These are phyloP conservation scores for Plasmopara halstedii DNA, from an alignment of 352 stramenopile genomes.

Conservation along the genomic window DNA sequence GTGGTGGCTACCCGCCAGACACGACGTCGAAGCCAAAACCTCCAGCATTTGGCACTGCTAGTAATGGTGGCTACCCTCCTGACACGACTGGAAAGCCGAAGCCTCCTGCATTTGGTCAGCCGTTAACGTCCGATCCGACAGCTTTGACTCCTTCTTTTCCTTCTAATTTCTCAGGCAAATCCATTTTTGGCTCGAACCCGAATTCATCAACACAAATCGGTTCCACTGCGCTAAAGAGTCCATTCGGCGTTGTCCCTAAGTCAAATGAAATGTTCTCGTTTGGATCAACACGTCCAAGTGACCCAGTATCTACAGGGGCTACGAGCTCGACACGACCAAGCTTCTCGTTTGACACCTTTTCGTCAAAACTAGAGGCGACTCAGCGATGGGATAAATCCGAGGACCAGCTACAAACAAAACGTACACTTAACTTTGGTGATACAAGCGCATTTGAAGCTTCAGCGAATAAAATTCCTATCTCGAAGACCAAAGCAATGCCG, in stretches of 20 bases:
- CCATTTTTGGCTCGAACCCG: conserved; percentile 14
- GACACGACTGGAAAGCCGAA: too few species aligned
- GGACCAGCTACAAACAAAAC: conserved; percentile 15
- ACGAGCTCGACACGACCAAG: conserved; percentile 10
- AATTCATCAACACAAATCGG: neutral
- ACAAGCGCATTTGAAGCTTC: conserved; percentile 7
- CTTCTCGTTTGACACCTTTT: conserved; percentile 26
- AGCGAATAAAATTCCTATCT: conserved; percentile 2
- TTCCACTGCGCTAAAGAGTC: neutral
- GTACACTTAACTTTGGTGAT: conserved; percentile 28
- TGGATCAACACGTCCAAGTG: conserved; percentile 5
- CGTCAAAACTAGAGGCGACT: conserved; percentile 6
- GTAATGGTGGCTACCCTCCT: conserved; percentile 19
- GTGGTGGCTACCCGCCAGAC: conserved; percentile 28
- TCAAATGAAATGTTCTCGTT: conserved; percentile 11
- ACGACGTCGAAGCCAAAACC: conserved; percentile 25
- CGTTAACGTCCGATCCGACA: conserved; percentile 6
- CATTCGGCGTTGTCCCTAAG: neutral
- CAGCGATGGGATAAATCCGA: conserved; percentile 4
- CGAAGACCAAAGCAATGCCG: conserved; percentile 5
- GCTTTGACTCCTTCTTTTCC: conserved; percentile 20
- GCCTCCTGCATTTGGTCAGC: conserved; percentile 20
- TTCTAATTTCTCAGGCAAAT: conserved; percentile 23
- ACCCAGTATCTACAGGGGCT: conserved; percentile 1
- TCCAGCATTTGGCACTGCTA: conserved; percentile 15